Base-by-base conservation (phyloP, 2,329 filamentous ascomycete genomes). In the Plectosphaerella plurivora region DNA sequence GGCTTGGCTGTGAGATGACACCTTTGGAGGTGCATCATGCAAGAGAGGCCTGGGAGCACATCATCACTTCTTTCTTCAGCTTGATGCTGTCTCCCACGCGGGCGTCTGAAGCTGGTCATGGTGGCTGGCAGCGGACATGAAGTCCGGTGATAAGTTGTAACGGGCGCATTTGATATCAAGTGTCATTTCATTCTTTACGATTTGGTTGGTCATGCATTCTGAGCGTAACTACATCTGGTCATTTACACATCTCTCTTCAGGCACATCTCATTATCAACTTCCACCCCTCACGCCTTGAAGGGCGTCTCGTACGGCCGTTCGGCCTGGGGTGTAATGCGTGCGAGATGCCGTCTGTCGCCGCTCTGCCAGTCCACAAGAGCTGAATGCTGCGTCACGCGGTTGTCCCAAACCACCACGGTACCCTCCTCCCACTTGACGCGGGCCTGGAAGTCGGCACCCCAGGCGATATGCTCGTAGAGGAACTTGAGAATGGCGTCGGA, bases 351-450 rank as follows among this genome's bases (percentile, higher is more conserved):
- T 53, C 91, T 76, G 68, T 89, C 83, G 3, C 89, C 89, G 65
- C 83, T 83, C 60, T 87, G 82, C 90, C 90, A 96, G 66, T 95
- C 90, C 4, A 93, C 74, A 39, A 93, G 73, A 2, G 90, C 90
- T 7, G 87, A 87, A 68, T 96, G 90, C 59, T 84, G 80, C 10
- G 88, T 91, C 0, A 92, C 82, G 33, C 89, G 78, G 72, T 93
- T 94, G 67, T 94, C 90, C 89, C 89, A 95, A 1, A 93, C 84
- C 2, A 94, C 88, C 1, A 95, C 89, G 0, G 88, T 93, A n/a
- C 83, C 81, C 44, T 83, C 77, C 60, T 84, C 83, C 90, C 90
- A 95, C 67, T 86, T 88, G 48, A 96, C 78, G 22, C 88, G 80
- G 5, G 78, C 78, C 60, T 92, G 88, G 66, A 91, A 82, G 63